Evolutionary conservation across 1,284 basidiomycete species (phyloP), one percentile per base, ranked within the genome.

Genomic region (Mrakiaceae sp.): DNA sequence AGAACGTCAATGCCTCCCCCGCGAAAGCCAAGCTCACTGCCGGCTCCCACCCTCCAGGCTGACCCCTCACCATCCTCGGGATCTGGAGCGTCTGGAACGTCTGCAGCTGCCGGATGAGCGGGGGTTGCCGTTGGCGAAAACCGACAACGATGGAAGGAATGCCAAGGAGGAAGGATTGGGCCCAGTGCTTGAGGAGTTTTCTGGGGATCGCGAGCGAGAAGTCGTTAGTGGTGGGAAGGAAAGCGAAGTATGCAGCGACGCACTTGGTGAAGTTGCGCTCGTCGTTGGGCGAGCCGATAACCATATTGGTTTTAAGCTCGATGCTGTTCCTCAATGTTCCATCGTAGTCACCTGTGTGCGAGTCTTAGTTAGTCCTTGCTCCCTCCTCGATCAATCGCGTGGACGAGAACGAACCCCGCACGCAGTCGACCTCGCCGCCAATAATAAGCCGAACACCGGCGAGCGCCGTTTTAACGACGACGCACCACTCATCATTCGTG

Each of bases 401-500:
- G 39, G 39, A 39, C 3, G 52, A 55, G 39, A 40, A 70, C 81
- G 67, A 66, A 89, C 88, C 87, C 72, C 84, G 79, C 14, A 95
- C 86, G 71, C 94, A 97, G 74, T 98, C 94, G 1, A 97, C 94
- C 76, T 98, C 94, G 11, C 95, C 95, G 0, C 93, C 94, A 47
- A 97, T 84, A 62, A 95, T 79, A 58, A 96, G 78, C n/a, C 91
- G 82, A 49, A 82, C 82, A 61, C 84, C 80, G 0, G 87, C 90
- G 4, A 97, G 82, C 67, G 90, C 90, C 3, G 91, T 92, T 73
- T 90, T 88, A 56, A 95, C 88, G 42, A 98, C 85, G 68, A 85
- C 87, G 73, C 94, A 97, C 93, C 93, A 98, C 74, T 97, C 94
- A 0, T 90, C 84, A 72, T 97, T 97, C 4, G 90, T 96, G 73